phyloP scores from a whole-genome alignment of 305 asterid species.

The Ajuga reptans region DNA sequence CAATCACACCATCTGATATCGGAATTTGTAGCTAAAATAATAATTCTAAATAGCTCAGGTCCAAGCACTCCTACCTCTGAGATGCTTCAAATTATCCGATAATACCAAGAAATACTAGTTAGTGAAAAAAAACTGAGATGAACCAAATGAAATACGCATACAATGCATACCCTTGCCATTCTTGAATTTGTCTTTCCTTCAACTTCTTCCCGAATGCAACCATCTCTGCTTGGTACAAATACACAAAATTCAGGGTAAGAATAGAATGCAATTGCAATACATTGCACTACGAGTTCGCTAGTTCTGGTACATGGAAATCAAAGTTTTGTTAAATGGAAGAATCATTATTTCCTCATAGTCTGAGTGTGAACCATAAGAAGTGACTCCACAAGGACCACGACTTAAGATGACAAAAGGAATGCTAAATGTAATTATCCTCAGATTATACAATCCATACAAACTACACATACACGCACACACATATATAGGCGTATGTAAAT shows the following conservation, averaged over 20 bases:
- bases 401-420: neutral
- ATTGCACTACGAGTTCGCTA: neutral
- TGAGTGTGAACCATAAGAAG: neutral
- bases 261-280: neutral
- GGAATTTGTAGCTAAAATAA: neutral
- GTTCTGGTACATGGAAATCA: neutral
- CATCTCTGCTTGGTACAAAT: conserved; percentile 47
- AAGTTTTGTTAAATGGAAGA: neutral
- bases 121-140: neutral
- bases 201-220: conserved; percentile 96
- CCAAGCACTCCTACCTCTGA: neutral
- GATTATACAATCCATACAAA: conserved; percentile 1
- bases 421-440: neutral
- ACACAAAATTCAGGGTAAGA: conserved; percentile 25
- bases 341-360: conserved; percentile 4
- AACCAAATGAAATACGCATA: neutral
- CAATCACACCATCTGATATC: neutral
- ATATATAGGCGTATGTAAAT: neutral
- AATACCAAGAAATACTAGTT: conserved; percentile 8
- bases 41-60: conserved; percentile 11
- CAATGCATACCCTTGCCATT: conserved; percentile 82
- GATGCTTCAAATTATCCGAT: conserved; percentile 11
- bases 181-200: conserved; percentile 82
- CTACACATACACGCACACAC: neutral
- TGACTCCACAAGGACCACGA: conserved; percentile 15